Evolutionary conservation across 331 rosid species (phyloP), one percentile per base, ranked within the genome.

Genomic region (Acacia concinna): DNA sequence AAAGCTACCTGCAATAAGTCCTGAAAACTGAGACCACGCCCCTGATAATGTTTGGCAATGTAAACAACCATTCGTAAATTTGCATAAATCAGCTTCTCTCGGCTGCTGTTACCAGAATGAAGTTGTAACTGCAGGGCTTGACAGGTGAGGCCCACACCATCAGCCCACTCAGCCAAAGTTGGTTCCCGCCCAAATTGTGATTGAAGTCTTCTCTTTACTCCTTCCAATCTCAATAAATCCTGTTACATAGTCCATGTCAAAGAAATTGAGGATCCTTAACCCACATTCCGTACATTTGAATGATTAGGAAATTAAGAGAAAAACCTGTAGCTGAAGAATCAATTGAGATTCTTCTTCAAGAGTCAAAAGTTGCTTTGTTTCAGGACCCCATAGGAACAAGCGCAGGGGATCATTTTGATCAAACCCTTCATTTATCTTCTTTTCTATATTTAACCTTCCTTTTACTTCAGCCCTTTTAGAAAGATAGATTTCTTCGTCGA

Each of bases 151-250:
- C 97, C 97, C 78, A 85, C 80, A 21, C 92, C 91, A 78, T 84
- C 91, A 41, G 99, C 99, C 99, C 97, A 95, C 84, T 95, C 97
- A 44, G 82, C 82, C 68, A 93, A 80, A 71, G 94, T 92, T 70
- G 99, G 99, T 84, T 92, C 97, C 78, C 93, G 86, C 46, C 89
- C 88, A 81, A 88, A 90, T 82, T 92, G 94, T 35, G 97, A 90
- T 81, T 91, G 94, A 84, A 95, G 91, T 84, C 84, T 86, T 73
- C 38, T 51, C 86, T 95, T 95, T 82, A 82, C 90, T 75, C 86
- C 79, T 68, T 92, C 90, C 71, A 95, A 86, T 81, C 84, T 81
- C 51, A 85, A 68, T 49, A 95, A 72, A 82, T 86, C 94, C 98
- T 95, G 96, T 78, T 69, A 80, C 81, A 87, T 49, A 69, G 80